Evolutionary conservation across 106 monocot species (phyloP).

Genomic region (Acorus calamus): DNA sequence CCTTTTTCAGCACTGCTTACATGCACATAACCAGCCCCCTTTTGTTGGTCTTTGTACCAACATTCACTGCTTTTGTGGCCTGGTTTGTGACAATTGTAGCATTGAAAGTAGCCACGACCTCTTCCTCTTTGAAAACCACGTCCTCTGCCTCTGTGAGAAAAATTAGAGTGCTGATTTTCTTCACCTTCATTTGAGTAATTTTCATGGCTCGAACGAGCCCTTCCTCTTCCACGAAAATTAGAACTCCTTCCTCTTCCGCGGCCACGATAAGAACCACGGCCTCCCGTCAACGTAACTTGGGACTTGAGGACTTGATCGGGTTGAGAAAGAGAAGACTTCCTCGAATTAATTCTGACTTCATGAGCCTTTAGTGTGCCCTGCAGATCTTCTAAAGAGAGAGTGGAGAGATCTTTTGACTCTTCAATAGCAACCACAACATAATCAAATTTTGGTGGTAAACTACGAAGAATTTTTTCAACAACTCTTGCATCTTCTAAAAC

Average conservation of each 20-base stretch:
- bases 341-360: constrained; percentile 2
- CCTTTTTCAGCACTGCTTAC: not conserved
- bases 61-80: not conserved
- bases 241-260: constrained; percentile 2
- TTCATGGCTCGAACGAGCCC: not conserved
- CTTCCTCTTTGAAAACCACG: constrained; percentile 1
- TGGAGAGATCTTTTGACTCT: constrained; percentile 1
- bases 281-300: not conserved
- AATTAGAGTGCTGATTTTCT: not conserved
- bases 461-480: constrained; percentile 1
- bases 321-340: not conserved
- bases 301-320: constrained; percentile 7
- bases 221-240: constrained; percentile 4
- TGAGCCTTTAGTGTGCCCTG: not conserved
- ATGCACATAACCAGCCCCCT: not conserved
- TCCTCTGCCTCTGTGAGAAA: not conserved
- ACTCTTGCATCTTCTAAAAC: not conserved
- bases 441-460: constrained; percentile 4
- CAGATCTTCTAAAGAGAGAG: constrained; percentile 1
- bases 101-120: constrained; percentile 4
- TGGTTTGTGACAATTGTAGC: not conserved
- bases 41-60: not conserved
- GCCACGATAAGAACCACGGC: not conserved
- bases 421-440: not conserved
- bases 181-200: not conserved